Evolutionary conservation across 1,284 basidiomycete species (phyloP).

Genomic region (Inonotus obliquus): DNA sequence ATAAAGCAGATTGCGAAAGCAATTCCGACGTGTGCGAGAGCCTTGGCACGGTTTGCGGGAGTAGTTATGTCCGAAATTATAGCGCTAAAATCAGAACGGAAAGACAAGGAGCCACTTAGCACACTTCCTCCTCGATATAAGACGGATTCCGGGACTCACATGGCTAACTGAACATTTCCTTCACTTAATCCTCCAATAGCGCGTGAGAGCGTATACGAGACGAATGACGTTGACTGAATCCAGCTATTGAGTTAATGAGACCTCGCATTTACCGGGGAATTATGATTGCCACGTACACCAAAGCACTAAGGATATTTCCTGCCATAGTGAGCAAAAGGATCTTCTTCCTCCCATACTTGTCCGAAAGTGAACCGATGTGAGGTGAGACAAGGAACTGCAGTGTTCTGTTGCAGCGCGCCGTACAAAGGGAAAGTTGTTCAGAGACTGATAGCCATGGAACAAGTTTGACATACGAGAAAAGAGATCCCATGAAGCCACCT

Average conservation of each 20-base stretch:
- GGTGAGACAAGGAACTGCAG: constrained; percentile 88
- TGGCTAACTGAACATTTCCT: constrained; percentile 80
- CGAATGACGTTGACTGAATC: constrained; percentile 84
- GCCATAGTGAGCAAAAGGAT: constrained; percentile 82
- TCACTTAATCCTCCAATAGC: constrained; percentile 87
- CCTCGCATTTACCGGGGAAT: background rate
- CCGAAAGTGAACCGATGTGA: constrained; percentile 74
- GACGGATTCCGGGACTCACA: constrained; percentile 41
- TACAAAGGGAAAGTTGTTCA: background rate
- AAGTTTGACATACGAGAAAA: constrained; percentile 68
- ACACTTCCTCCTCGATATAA: constrained; percentile 5
- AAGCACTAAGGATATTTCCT: constrained; percentile 84
- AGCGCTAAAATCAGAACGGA: constrained; percentile 45
- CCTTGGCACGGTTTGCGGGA: constrained; percentile 69
- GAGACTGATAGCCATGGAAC: background rate
- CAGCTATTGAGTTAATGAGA: constrained; percentile 46
- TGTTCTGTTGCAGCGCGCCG: constrained; percentile 42
- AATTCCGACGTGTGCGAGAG: constrained; percentile 88
- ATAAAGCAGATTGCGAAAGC: constrained; percentile 92
- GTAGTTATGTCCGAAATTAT: constrained; percentile 87
- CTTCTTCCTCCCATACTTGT: constrained; percentile 80
- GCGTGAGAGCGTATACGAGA: constrained; percentile 83
- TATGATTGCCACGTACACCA: constrained; percentile 51
- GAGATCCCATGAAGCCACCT: constrained; percentile 83
- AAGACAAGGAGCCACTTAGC: constrained; percentile 2